These are phyloP conservation scores for Haematococcus lacustris DNA, from an alignment of 139 green algal genomes.

Conservation along the genomic window DNA sequence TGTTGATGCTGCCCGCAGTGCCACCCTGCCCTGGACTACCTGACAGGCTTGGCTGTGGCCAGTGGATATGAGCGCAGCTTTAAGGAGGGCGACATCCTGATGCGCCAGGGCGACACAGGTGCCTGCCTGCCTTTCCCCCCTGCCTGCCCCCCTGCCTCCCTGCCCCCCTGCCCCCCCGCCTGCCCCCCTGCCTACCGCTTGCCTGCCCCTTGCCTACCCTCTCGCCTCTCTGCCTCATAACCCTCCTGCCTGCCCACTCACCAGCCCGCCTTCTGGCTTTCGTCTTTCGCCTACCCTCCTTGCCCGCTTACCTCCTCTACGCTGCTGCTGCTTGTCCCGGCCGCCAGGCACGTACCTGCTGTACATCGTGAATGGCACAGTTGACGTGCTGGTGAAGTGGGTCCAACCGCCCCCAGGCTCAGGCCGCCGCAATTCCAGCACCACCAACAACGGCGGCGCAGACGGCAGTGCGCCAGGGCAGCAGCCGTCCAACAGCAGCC, in stretches of 20 bases:
- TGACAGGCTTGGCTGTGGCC: conserved; percentile 16
- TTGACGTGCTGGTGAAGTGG: conserved; percentile 35
- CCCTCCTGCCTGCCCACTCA: too few species aligned
- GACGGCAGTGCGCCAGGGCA: neutral
- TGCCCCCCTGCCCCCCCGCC: too few species aligned
- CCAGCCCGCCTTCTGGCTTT: too few species aligned
- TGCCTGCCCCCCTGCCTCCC: too few species aligned
- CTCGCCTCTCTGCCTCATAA: too few species aligned
- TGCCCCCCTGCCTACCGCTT: too few species aligned
- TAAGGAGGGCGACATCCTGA: conserved; percentile 41
- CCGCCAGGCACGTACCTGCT: conserved; percentile 21
- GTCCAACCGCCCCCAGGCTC: neutral
- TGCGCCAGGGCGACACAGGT: conserved; percentile 44
- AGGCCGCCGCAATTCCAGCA: neutral
- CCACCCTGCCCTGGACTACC: conserved; percentile 25
- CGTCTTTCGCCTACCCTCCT: too few species aligned
- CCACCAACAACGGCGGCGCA: neutral
- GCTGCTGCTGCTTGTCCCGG: too few species aligned
- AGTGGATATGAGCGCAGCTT: conserved; percentile 32
- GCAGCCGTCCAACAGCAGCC: neutral
- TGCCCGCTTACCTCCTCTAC: too few species aligned
- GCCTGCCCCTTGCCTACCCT: conserved; percentile 21
- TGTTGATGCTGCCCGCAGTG: too few species aligned
- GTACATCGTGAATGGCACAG: conserved; percentile 36
- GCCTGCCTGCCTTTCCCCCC: too few species aligned